Evolutionary conservation across 1,139 yeast species (phyloP).

Genomic region (Suhomyces choctaworum): DNA sequence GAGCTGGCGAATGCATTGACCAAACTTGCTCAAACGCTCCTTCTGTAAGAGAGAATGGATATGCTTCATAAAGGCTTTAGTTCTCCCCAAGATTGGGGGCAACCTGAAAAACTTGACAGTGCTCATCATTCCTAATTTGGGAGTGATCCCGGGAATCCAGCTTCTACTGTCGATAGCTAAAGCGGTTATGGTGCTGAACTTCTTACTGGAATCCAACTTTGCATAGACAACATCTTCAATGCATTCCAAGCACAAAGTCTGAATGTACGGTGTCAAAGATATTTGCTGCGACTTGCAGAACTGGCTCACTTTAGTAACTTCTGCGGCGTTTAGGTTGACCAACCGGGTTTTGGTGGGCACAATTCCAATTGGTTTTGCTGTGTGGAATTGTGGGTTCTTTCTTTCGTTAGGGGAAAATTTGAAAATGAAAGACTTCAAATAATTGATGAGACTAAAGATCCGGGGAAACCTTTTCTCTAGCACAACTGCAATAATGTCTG

Average conservation of each 20-base stretch:
- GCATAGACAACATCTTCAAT: constrained; percentile 8
- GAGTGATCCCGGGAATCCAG: not conserved
- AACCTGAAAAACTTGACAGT: constrained; percentile 18
- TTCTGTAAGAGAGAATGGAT: not conserved
- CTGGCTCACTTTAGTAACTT: not conserved
- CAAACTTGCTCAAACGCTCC: not conserved
- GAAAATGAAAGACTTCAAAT: not conserved
- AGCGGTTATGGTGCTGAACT: constrained; percentile 4
- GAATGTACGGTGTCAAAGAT: constrained; percentile 14
- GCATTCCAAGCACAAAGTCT: constrained; percentile 11
- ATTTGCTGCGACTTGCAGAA: constrained; percentile 10
- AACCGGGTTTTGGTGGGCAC: not conserved
- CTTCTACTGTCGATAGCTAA: constrained; percentile 2
- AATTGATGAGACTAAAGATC: not conserved
- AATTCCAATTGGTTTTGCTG: not conserved
- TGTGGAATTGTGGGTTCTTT: not conserved
- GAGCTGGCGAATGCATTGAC: not conserved
- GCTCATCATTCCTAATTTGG: not conserved
- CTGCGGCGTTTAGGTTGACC: constrained; percentile 1
- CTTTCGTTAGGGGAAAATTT: not conserved
- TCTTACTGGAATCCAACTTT: constrained; percentile 1
- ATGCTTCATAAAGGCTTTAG: constrained; percentile 1
- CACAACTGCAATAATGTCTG: not conserved
- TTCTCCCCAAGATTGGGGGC: constrained; percentile 17
- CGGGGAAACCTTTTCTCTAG: not conserved